Evolutionary conservation across 2,329 filamentous ascomycete species (phyloP), one percentile per base, ranked within the genome.

Genomic region (Fusarium azukiicola): DNA sequence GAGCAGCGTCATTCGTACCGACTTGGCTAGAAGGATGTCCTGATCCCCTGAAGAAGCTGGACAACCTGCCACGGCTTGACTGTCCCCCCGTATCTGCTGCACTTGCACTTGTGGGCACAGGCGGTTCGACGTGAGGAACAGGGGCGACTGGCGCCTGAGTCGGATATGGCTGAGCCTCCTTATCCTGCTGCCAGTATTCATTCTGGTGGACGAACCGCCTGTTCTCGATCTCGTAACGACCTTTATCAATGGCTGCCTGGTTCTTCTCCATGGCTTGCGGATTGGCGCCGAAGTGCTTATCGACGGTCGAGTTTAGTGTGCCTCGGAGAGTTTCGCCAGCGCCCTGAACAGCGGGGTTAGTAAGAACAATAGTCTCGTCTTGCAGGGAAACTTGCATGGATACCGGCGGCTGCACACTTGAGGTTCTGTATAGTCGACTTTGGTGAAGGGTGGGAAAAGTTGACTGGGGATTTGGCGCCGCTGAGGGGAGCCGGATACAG

Each of bases 281-380:
- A 2, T 56, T 69, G 5, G 69, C 68, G 8, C 81, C 81, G 16
- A 82, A 74, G 9, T 71, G 76, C 56, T 67, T 79, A 58, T 82
- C 80, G 3, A 82, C 76, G 27, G 61, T 80, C 6, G 78, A 77
- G 69, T 82, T 82, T 36, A 82, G 68, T n/a, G 81, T 82, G 17
- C 81, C 81, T 1, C 81, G 81, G 5, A 82, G 79, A 13, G 81
- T 80, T 52, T 82, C 81, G 8, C 81, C 79, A 13, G 81, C 81
- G 17, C 81, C 81, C 81, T 82, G 9, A 5, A 42, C 27, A 32
- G 27, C 27, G 27, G 27, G 27, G 27, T 32, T 32, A 32, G 27
- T 32, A 32, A 32, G 27, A 32, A 32, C 27, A 32, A 32, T 32
- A 32, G 27, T 32, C 27, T 32, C 27, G 27, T 2, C 36, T 1